Evolutionary conservation across 1,139 yeast genomes (phyloP).

Genomic region (Protomyces inundatus): DNA sequence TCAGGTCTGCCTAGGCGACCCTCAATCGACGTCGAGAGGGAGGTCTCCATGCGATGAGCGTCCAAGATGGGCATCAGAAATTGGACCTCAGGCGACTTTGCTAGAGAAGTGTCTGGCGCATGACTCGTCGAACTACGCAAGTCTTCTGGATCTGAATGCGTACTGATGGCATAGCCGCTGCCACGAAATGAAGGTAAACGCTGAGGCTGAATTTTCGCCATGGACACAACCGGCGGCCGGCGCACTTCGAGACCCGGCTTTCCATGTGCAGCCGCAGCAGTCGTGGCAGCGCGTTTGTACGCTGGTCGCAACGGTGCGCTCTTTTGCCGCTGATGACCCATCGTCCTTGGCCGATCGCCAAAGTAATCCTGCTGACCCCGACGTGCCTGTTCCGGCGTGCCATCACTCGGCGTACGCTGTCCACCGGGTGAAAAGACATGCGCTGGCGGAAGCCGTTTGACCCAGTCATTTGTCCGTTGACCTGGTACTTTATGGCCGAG

Average conservation of each 20-base stretch:
- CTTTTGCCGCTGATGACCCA: not conserved
- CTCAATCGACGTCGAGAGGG: not conserved
- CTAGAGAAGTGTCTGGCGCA: not conserved
- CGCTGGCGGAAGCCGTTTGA: constrained; percentile 4
- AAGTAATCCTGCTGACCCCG: not conserved
- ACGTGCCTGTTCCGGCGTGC: constrained; percentile 16
- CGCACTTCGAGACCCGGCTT: not conserved
- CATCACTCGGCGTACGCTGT: constrained; percentile 13
- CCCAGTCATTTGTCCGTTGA: constrained; percentile 23
- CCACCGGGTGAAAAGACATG: constrained; percentile 22
- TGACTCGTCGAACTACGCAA: not conserved
- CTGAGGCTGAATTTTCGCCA: not conserved
- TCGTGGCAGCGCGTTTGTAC: not conserved
- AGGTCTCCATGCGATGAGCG: not conserved
- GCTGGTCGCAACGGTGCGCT: not conserved
- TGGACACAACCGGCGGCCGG: not conserved
- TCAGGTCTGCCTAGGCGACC: not conserved
- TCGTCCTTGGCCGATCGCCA: not conserved
- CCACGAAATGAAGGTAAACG: not conserved
- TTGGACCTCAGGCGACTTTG: not conserved
- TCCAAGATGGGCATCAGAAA: not conserved
- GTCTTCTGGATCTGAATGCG: constrained; percentile 19
- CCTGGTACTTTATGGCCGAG: not conserved
- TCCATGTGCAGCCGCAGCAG: not conserved
- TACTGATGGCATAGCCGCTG: not conserved